These are phyloP conservation scores for Pseudophaeomoniella oleicola DNA, from an alignment of 2,329 filamentous ascomycete species.

Conservation along the genomic window DNA sequence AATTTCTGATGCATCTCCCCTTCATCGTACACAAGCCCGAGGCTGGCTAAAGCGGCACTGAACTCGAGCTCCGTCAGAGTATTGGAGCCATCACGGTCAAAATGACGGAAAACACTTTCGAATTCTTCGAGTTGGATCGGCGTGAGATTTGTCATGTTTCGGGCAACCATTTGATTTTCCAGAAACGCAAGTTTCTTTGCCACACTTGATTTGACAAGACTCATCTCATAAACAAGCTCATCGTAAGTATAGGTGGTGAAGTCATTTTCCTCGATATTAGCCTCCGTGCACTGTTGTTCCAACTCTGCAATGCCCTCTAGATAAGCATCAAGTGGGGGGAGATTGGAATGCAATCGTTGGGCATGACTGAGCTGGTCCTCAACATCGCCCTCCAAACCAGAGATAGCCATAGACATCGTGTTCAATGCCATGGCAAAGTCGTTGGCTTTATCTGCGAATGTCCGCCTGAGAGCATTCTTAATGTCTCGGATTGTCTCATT, in stretches of 20 bases:
- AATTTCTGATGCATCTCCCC: conserved; percentile 98
- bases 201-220: conserved; percentile 79
- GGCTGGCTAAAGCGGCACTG: conserved; percentile 82
- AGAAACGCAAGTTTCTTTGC: conserved; percentile 94
- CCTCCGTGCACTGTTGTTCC: conserved; percentile 81
- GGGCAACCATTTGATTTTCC: conserved; percentile 95
- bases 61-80: conserved; percentile 88
- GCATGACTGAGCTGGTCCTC: conserved; percentile 89
- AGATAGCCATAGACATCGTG: conserved; percentile 87
- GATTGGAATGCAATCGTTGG: conserved; percentile 65
- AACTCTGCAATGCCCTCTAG: conserved; percentile 74
- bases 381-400: conserved; percentile 90
- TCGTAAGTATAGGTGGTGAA: conserved; percentile 99
- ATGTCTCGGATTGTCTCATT: conserved; percentile 98
- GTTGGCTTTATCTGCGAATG: conserved; percentile 95
- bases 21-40: conserved; percentile 92
- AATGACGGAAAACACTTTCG: conserved; percentile 94
- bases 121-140: conserved; percentile 98
- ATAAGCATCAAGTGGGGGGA: conserved; percentile 82
- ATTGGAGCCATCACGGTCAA: conserved; percentile 86
- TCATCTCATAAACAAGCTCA: conserved; percentile 84
- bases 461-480: conserved; percentile 83
- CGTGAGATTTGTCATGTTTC: conserved; percentile 97
- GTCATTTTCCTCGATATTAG: conserved; percentile 98
- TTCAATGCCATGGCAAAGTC: conserved; percentile 93